Evolutionary conservation across 306 rosid genomes (phyloP).

Genomic region (Styphnolobium japonicum): DNA sequence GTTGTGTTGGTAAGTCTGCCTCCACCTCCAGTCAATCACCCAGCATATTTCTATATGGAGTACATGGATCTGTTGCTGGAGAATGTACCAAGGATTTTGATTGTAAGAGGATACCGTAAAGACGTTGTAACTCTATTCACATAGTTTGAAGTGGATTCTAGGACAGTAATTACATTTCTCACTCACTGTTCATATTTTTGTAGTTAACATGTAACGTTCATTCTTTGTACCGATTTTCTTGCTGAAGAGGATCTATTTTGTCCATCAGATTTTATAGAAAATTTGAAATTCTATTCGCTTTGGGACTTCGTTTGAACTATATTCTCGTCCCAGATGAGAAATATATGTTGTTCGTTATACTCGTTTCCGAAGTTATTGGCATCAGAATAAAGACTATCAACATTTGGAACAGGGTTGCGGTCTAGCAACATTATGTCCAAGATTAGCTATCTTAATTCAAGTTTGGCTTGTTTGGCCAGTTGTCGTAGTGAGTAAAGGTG

Average conservation of each 20-base stretch:
- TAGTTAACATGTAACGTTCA: conserved; percentile 49
- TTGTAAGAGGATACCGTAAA: conserved; percentile 93
- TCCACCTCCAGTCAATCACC: conserved; percentile 92
- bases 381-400: neutral
- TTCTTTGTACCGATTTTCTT: conserved; percentile 52
- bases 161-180: conserved; percentile 38
- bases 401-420: neutral
- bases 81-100: conserved; percentile 87
- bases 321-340: conserved; percentile 2
- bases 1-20: conserved; percentile 95
- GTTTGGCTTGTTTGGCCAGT: neutral
- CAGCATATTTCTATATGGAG: conserved; percentile 91
- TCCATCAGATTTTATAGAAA: conserved; percentile 28
- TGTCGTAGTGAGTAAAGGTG: too few species aligned
- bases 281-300: conserved; percentile 32
- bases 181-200: conserved; percentile 41
- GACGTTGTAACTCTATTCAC: conserved; percentile 96
- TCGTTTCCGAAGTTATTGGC: neutral
- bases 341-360: neutral
- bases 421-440: neutral
- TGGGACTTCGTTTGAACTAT: conserved; percentile 5
- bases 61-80: conserved; percentile 98
- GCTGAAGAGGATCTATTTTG: conserved; percentile 42
- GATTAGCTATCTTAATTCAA: neutral
- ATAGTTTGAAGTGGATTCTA: conserved; percentile 46